Conservation (phyloP, 164 flowering plant genomes). For the Magnolia sinica region DNA sequence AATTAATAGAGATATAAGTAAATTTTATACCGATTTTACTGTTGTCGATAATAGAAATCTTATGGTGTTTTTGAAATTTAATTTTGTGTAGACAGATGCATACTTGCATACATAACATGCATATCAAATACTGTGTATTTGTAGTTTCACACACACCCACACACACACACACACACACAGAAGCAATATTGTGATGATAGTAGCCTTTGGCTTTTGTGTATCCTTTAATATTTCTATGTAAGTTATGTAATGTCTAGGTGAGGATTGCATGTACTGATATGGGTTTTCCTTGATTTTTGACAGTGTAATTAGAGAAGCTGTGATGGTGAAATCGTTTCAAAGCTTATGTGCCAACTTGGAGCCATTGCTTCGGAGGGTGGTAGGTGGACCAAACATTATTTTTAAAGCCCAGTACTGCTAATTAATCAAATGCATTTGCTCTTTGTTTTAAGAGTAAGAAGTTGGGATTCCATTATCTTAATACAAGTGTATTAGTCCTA, state of each 20-base stretch:
- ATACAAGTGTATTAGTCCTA: neutral
- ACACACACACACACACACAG: too few relatives aligned
- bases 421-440: neutral
- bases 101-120: too few relatives aligned
- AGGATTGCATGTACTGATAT: neutral
- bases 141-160: too few relatives aligned
- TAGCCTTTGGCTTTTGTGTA: neutral
- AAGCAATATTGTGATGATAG: too few relatives aligned
- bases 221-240: neutral
- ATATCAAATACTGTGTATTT: too few relatives aligned
- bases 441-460: neutral
- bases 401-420: neutral
- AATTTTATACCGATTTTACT: too few relatives aligned
- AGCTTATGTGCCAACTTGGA: constrained; percentile 49
- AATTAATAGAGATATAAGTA: too few relatives aligned
- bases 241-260: neutral
- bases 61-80: neutral
- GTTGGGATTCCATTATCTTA: neutral
- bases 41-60: neutral
- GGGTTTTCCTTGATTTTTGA: neutral
- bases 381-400: constrained; percentile 17
- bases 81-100: neutral
- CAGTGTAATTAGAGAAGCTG: constrained; percentile 61
- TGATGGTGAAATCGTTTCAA: constrained; percentile 44
- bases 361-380: constrained; percentile 74